A percentile compares a stretch with the other conserved stretches of the same genome.
Evolutionary conservation across 192 early-diverging fungal species (phyloP).

Genomic region (Blastocladiella britannica): DNA sequence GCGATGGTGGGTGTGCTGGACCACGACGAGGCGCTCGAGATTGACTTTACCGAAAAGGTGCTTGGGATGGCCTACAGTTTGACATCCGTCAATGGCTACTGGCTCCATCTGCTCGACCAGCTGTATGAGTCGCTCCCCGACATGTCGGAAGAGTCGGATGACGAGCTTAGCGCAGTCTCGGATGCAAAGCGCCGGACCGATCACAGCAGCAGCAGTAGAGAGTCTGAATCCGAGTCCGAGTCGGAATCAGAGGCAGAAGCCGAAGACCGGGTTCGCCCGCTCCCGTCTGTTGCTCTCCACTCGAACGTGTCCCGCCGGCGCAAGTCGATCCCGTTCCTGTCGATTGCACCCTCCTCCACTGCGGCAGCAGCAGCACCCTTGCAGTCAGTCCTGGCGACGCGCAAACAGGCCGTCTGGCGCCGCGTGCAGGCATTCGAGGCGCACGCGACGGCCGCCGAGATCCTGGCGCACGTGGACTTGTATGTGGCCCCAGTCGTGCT

Average conservation of each 20-base stretch:
- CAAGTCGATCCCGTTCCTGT: neutral
- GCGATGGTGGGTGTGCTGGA: neutral
- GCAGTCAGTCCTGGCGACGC: no score
- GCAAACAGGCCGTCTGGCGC: neutral
- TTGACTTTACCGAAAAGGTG: neutral
- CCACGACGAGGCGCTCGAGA: neutral
- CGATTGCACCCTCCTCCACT: neutral
- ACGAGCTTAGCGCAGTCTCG: no score
- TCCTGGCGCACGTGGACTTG: neutral
- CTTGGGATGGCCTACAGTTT: neutral
- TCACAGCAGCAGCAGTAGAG: no score
- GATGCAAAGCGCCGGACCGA: no score
- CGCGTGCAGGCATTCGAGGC: neutral
- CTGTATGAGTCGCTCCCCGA: neutral
- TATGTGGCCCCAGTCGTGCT: neutral
- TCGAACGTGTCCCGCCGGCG: no score
- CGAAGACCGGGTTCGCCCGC: no score
- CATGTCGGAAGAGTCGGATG: neutral
- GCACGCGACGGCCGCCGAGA: neutral
- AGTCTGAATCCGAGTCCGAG: no score
- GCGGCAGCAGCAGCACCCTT: no score
- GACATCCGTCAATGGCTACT: neutral
- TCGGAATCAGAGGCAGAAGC: no score
- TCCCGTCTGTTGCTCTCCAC: no score
- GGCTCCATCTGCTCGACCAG: neutral